Evolutionary conservation across 2,329 filamentous ascomycete genomes (phyloP).

Genomic region (Neofusicoccum cordaticola): DNA sequence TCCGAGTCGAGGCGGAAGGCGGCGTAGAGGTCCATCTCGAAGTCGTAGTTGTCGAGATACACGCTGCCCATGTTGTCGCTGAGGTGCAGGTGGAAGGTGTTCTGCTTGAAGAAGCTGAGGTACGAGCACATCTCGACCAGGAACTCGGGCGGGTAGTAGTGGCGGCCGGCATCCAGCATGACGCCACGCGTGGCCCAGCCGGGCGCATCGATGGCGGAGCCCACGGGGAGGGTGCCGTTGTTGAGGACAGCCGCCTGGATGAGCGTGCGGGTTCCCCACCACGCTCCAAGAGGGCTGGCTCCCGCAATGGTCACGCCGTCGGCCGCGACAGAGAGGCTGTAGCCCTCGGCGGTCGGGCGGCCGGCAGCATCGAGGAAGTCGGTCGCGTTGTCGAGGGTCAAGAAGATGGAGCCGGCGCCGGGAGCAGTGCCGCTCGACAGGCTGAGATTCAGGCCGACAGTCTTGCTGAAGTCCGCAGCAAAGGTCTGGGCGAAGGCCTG

Average conservation of each 20-base stretch:
- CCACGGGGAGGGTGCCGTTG: conserved; percentile 40
- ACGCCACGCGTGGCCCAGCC: conserved; percentile 39
- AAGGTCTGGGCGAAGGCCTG: conserved; percentile 50
- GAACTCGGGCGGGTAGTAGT: conserved; percentile 56
- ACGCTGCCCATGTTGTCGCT: conserved; percentile 51
- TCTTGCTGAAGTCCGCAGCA: conserved; percentile 33
- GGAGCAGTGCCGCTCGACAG: not conserved
- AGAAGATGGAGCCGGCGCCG: conserved; percentile 35
- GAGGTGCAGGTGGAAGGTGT: conserved; percentile 57
- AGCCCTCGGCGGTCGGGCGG: conserved; percentile 44
- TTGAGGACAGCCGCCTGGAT: conserved; percentile 51
- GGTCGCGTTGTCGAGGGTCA: conserved; percentile 46
- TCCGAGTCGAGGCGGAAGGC: conserved; percentile 56
- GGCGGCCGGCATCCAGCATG: conserved; percentile 53
- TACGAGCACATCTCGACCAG: conserved; percentile 58
- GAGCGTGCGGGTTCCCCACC: conserved; percentile 58
- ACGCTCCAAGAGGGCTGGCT: conserved; percentile 54
- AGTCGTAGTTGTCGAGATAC: conserved; percentile 44
- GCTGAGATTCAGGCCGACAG: conserved; percentile 3
- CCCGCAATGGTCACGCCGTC: conserved; percentile 43
- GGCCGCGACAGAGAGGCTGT: conserved; percentile 43
- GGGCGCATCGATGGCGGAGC: conserved; percentile 48
- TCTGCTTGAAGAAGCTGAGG: conserved; percentile 61
- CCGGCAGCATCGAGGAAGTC: conserved; percentile 48
- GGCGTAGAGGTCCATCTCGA: conserved; percentile 52